phyloP scores from a whole-genome alignment of 306 rosid species.

The Potentilla sterilis region DNA sequence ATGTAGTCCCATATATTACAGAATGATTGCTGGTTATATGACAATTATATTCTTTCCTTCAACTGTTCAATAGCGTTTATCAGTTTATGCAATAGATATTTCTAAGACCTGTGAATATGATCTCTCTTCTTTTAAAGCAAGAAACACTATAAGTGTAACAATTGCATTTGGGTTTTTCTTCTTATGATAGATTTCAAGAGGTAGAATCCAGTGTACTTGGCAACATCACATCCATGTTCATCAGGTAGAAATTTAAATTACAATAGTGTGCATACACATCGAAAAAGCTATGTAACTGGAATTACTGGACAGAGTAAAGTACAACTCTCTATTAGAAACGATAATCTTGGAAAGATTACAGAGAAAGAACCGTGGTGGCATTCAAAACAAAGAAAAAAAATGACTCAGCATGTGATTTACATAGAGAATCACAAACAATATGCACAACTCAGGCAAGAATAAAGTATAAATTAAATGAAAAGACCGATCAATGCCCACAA shows the following conservation, averaged over 20 bases:
- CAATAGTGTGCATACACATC: neutral
- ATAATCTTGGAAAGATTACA: constrained; percentile 31
- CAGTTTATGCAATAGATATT: too few species aligned
- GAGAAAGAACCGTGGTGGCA: constrained; percentile 35
- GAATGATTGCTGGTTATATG: neutral
- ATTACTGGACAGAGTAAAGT: neutral
- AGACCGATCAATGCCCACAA: constrained; percentile 32
- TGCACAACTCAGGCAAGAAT: constrained; percentile 62
- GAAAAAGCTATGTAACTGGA: constrained; percentile 8
- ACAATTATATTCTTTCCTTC: neutral
- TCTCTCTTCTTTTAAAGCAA: too few species aligned
- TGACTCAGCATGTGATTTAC: constrained; percentile 46
- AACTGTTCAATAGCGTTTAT: too few species aligned
- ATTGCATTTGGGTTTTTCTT: neutral
- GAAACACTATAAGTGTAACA: too few species aligned
- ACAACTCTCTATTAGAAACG: constrained; percentile 26
- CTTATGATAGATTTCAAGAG: neutral
- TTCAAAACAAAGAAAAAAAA: constrained; percentile 40
- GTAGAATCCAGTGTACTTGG: neutral
- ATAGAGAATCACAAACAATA: constrained; percentile 56
- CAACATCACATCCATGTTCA: constrained; percentile 12
- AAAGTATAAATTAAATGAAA: constrained; percentile 20
- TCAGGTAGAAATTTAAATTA: neutral
- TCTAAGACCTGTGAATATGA: too few species aligned
- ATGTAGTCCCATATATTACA: neutral